Evolutionary conservation across 2,329 filamentous ascomycete genomes (phyloP).

Genomic region (Rosellinia necatrix): DNA sequence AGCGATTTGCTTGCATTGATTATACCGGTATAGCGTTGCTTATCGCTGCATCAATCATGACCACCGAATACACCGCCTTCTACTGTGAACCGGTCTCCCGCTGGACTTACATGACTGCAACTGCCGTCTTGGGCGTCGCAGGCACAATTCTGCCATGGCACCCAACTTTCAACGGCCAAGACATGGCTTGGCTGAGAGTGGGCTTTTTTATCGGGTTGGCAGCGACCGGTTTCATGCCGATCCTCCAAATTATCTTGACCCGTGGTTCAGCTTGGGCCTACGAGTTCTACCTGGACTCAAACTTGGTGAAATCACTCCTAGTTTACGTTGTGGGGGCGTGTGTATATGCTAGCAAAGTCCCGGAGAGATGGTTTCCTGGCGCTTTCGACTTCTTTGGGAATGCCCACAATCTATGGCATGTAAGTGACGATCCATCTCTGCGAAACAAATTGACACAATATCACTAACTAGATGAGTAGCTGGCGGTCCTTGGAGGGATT

Average conservation of each 20-base stretch:
- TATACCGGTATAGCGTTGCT: conserved; percentile 97
- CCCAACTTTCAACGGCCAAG: conserved; percentile 86
- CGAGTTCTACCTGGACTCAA: conserved; percentile 80
- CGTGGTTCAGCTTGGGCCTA: conserved; percentile 80
- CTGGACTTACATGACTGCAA: conserved; percentile 83
- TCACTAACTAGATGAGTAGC: conserved; percentile 91
- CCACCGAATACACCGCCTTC: conserved; percentile 97
- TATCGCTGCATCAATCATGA: conserved; percentile 95
- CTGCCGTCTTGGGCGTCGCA: conserved; percentile 78
- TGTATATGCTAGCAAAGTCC: conserved; percentile 89
- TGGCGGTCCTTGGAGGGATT: conserved; percentile 92
- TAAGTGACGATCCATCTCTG: conserved; percentile 70
- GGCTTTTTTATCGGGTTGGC: conserved; percentile 89
- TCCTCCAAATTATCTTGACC: conserved; percentile 79
- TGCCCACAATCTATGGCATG: conserved; percentile 96
- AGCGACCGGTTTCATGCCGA: conserved; percentile 84
- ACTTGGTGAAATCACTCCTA: conserved; percentile 77
- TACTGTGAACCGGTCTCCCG: conserved; percentile 93
- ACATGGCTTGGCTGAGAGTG: conserved; percentile 93
- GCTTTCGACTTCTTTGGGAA: conserved; percentile 94
- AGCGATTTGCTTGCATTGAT: conserved; percentile 95
- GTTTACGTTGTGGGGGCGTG: conserved; percentile 86
- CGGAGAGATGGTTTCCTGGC: conserved; percentile 90
- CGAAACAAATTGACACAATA: conserved; percentile 83
- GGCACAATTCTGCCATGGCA: conserved; percentile 96